Evolutionary conservation across 2,329 filamentous ascomycete genomes (phyloP).

Genomic region (Xylariales sp.): DNA sequence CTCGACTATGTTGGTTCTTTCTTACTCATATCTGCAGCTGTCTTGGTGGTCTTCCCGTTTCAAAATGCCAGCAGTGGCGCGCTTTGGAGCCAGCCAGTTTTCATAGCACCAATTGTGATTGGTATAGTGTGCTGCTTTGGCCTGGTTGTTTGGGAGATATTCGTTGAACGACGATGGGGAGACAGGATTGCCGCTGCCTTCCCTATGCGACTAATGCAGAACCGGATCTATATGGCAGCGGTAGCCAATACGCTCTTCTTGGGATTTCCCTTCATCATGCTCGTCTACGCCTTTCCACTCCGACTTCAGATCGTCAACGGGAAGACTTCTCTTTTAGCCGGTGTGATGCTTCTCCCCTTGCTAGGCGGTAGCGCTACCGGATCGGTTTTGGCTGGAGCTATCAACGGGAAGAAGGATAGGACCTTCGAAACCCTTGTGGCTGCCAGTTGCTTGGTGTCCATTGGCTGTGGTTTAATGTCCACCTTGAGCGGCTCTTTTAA

Average conservation of each 20-base stretch:
- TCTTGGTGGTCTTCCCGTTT: slow-evolving; percentile 54
- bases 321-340: slow-evolving; percentile 39
- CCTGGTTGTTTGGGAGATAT: slow-evolving; percentile 36
- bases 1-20: slow-evolving; percentile 50
- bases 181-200: slow-evolving; percentile 36
- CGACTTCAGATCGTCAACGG: slow-evolving; percentile 46
- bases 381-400: slow-evolving; percentile 33
- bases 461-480: slow-evolving; percentile 44
- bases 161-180: slow-evolving; percentile 23
- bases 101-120: slow-evolving; percentile 35
- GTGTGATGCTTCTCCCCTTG: slow-evolving; percentile 50
- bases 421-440: slow-evolving; percentile 38
- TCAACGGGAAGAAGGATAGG: slow-evolving; percentile 37
- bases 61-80: slow-evolving; percentile 42
- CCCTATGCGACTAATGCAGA: slow-evolving; percentile 42
- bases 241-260: slow-evolving; percentile 41
- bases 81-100: slow-evolving; percentile 36
- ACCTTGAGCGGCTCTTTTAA: slow-evolving; percentile 28
- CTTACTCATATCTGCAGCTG: slow-evolving; percentile 48
- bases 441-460: slow-evolving; percentile 35
- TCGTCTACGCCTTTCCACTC: slow-evolving; percentile 45
- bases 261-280: slow-evolving; percentile 45
- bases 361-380: slow-evolving; percentile 43
- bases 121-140: slow-evolving; percentile 29
- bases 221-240: slow-evolving; percentile 38